Percentiles rank a stretch among this genome's conserved stretches.
Conservation (phyloP, 169 alveolate species). For the Eimeria necatrix region DNA sequence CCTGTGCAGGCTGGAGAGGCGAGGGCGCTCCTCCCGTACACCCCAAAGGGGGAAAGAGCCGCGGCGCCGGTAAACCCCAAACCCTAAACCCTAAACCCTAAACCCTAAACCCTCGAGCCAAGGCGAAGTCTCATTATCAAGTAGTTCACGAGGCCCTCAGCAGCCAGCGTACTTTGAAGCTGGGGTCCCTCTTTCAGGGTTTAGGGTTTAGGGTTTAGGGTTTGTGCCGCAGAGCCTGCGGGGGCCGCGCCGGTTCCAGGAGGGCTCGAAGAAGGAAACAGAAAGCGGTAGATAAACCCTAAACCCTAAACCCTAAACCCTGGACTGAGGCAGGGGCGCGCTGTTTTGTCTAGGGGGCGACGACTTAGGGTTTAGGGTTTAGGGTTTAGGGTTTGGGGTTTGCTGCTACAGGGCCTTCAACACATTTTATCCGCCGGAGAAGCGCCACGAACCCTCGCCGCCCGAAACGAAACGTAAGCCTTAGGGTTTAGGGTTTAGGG, state of each 20-base stretch:
- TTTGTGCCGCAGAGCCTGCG: slow-evolving; percentile 5
- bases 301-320: slow-evolving; percentile 17
- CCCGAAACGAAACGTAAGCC: slow-evolving; percentile 10
- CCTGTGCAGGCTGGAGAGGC: slow-evolving; percentile 24
- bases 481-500: slow-evolving; percentile 2
- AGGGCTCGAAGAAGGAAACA: slow-evolving; percentile 9
- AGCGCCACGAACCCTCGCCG: slow-evolving; percentile 25
- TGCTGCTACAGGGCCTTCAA: background rate
- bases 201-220: background rate
- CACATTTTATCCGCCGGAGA: background rate
- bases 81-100: background rate
- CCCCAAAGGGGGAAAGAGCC: slow-evolving; percentile 4
- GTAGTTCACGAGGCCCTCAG: too few relatives aligned
- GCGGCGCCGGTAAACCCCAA: background rate
- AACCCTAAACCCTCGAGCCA: background rate
- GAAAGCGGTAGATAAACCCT: slow-evolving; percentile 27
- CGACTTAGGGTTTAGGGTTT: background rate
- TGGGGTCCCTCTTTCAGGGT: too few relatives aligned
- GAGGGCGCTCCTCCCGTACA: slow-evolving; percentile 14
- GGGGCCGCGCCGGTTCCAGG: background rate
- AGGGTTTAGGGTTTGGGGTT: background rate
- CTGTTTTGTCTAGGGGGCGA: too few relatives aligned
- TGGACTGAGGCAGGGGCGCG: background rate
- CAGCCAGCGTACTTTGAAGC: too few relatives aligned
- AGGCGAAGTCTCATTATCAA: too few relatives aligned